Percentiles rank a stretch among this genome's conserved stretches.
phyloP scores from a whole-genome alignment of 2,329 filamentous ascomycete species.

The Colletotrichum lindemuthianum region DNA sequence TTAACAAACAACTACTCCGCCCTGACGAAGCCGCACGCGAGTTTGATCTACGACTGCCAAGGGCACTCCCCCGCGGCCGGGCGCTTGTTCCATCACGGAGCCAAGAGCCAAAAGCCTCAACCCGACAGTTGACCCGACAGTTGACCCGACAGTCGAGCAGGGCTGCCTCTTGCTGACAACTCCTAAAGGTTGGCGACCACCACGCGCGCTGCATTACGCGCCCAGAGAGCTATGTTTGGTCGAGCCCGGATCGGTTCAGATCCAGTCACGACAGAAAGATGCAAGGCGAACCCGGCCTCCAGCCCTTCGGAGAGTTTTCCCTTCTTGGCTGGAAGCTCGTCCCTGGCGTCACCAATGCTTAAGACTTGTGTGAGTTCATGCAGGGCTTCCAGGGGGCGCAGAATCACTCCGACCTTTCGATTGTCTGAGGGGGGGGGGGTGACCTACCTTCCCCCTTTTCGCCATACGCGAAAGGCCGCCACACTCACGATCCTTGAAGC shows the following conservation, averaged over 20 bases:
- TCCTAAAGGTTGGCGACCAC: neutral
- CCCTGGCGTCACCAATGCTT: constrained; percentile 1
- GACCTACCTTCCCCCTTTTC: neutral
- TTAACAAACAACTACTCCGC: constrained; percentile 18
- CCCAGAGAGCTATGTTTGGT: neutral
- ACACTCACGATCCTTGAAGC: constrained; percentile 16
- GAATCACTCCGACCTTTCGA: neutral
- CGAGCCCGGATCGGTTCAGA: constrained; percentile 1
- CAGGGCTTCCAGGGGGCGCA: constrained; percentile 7
- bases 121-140: neutral
- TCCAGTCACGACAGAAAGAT: neutral
- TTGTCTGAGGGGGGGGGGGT: neutral
- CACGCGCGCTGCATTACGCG: constrained; percentile 12
- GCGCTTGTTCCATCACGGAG: neutral
- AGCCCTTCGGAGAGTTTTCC: constrained; percentile 1
- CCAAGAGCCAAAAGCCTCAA: neutral
- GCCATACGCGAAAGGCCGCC: constrained; percentile 2
- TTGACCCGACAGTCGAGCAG: too few relatives aligned
- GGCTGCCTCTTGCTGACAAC: too few relatives aligned
- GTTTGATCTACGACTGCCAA: constrained; percentile 32
- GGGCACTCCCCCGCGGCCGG: neutral
- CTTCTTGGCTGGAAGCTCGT: constrained; percentile 10
- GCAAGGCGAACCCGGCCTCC: neutral
- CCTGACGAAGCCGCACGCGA: constrained; percentile 29
- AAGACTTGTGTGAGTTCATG: constrained; percentile 7